A percentile compares a stretch with the other conserved stretches of the same genome.
Conservation (phyloP, 1,139 yeast species). For the Saccharomyces hybrid region DNA sequence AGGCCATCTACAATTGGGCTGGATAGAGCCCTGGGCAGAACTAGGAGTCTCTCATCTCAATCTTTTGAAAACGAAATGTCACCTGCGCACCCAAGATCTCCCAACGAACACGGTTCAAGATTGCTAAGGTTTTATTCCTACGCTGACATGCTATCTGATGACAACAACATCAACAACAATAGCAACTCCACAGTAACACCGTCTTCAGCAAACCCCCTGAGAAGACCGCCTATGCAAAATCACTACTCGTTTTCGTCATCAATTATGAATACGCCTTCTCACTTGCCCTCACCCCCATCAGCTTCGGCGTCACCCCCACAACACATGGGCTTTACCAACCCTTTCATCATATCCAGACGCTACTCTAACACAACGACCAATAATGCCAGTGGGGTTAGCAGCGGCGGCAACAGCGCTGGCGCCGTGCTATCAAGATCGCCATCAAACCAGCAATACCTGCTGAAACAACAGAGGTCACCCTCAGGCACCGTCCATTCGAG, state of each 20-base stretch:
- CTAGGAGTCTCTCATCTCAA: slow-evolving; percentile 15
- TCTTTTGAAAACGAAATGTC: not conserved
- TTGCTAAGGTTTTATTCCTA: slow-evolving; percentile 63
- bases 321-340: slow-evolving; percentile 2
- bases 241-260: not conserved
- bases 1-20: slow-evolving; percentile 56
- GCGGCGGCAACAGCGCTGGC: slow-evolving; percentile 1
- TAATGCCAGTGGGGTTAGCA: slow-evolving; percentile 3
- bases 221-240: not conserved
- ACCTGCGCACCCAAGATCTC: not conserved
- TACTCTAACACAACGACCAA: slow-evolving; percentile 5
- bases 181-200: slow-evolving; percentile 3
- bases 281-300: not conserved
- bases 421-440: not conserved
- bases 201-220: slow-evolving; percentile 1
- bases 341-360: slow-evolving; percentile 5
- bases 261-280: not conserved
- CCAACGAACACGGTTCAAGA: slow-evolving; percentile 6
- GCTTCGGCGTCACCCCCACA: not conserved
- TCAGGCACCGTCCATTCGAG: not conserved
- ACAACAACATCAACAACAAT: slow-evolving; percentile 26
- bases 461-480: not conserved
- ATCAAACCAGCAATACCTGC: not conserved
- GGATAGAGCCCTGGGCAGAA: slow-evolving; percentile 52
- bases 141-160: slow-evolving; percentile 69